A percentile compares a stretch with the other conserved stretches of the same genome.
Conservation (phyloP, 129 eudicot genomes). For the Scalesia atractyloides region DNA sequence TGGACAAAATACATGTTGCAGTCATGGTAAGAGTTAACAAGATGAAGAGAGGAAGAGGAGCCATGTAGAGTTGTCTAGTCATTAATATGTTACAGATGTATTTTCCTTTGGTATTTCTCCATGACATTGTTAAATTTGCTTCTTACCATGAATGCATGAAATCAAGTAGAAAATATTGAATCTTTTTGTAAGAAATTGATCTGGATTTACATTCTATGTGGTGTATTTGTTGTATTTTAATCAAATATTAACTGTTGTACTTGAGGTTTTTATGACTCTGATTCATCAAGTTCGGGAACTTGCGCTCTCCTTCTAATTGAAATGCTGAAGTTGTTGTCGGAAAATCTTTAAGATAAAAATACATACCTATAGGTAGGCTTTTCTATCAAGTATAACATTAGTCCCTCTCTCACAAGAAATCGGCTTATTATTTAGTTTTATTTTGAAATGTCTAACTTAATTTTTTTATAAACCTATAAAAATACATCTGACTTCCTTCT, state of each 20-base stretch:
- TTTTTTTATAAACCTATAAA: too few species aligned
- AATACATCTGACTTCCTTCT: too few species aligned
- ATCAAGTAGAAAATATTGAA: background rate
- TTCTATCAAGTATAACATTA: too few species aligned
- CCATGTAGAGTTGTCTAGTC: background rate
- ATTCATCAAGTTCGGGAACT: too few species aligned
- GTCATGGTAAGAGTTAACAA: slow-evolving; percentile 1
- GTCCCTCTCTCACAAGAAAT: too few species aligned
- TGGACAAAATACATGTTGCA: background rate
- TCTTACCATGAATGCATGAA: background rate
- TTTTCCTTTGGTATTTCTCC: background rate
- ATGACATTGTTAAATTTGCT: background rate
- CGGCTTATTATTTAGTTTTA: too few species aligned
- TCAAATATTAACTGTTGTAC: background rate
- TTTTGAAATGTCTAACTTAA: too few species aligned
- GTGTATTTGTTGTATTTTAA: background rate
- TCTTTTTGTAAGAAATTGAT: background rate
- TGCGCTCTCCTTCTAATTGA: too few species aligned
- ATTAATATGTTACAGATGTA: background rate
- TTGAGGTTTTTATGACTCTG: too few species aligned
- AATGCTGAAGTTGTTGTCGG: too few species aligned
- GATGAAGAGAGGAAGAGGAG: background rate
- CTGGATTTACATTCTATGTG: background rate
- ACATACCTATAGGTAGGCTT: too few species aligned
- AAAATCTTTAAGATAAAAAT: too few species aligned